Conservation (phyloP, 2,329 filamentous ascomycete genomes). For the Cylindrodendrum hubeiense region DNA sequence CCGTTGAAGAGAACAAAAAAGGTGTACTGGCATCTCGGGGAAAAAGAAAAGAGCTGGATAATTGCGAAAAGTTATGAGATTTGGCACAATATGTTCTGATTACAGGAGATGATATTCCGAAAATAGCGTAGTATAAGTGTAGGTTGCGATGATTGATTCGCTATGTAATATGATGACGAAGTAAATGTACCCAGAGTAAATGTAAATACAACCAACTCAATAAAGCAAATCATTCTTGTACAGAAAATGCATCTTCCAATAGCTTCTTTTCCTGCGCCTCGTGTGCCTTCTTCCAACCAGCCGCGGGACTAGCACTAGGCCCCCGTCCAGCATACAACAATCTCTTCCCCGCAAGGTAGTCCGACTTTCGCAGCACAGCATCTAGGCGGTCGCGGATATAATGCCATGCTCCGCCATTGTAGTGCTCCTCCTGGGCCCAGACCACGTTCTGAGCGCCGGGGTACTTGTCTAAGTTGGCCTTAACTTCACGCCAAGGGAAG, state of each 20-base stretch:
- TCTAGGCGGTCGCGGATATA: conserved; percentile 39
- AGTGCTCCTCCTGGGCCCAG: conserved; percentile 44
- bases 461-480: conserved; percentile 37
- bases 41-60: no score
- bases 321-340: conserved; percentile 28
- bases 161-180: background rate
- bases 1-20: no score
- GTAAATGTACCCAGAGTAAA: background rate
- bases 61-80: no score
- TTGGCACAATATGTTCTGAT: background rate
- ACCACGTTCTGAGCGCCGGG: conserved; percentile 35
- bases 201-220: background rate
- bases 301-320: conserved; percentile 30
- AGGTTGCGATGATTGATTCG: background rate
- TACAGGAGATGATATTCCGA: background rate
- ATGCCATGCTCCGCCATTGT: conserved; percentile 43
- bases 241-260: conserved; percentile 24
- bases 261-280: conserved; percentile 29
- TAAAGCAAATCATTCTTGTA: conserved; percentile 2
- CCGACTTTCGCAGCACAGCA: conserved; percentile 22
- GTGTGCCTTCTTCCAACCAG: conserved; percentile 29
- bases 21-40: no score
- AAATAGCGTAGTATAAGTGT: background rate
- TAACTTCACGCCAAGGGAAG: conserved; percentile 40
- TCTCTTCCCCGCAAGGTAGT: background rate